Evolutionary conservation across 306 rosid species (phyloP), one percentile per base, ranked within the genome.

Genomic region (Gastrolobium villosum): DNA sequence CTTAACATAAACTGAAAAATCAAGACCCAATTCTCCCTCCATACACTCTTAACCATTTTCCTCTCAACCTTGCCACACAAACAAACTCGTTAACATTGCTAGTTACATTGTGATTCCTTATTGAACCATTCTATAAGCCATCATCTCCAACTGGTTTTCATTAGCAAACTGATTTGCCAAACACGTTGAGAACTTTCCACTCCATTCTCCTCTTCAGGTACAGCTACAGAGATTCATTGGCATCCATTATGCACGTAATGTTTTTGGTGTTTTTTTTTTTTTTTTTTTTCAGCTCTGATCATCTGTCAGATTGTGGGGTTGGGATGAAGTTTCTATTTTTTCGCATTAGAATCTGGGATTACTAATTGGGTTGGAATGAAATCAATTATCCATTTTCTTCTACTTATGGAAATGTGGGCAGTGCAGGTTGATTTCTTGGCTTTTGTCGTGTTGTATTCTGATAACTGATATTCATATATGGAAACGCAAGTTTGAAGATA

Each of bases 141-240:
- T 40, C 81, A n/a, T 3, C 26, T 34, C 13, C 67, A 52, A 20
- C 72, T 71, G 62, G 40, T 61, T 60, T 54, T 59, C 76, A 20
- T n/a, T 37, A 68, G 35, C 78, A 9, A 52, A 9, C 46, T 62
- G 26, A 4, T 71, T 48, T 41, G 56, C 35, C 8, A 54, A 32
- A 15, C 15, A 40, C 75, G 11, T 78, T 73, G 8, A 32, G 72
- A 72, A 46, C 14, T 61, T n/a, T 44, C 15, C 32, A 31, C 10
- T 56, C 36, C 73, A 14, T 32, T 62, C 76, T 76, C 34, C 57
- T 13, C 65, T 76, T 67, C 85, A 86, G 83, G 87, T 82, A 64
- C 65, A 14, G 62, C 11, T 56, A 5, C 11, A 10, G 3, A 37
- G 65, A 54, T 70, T 84, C 73, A 28, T 46, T 8, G 0, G 66